Evolutionary conservation across 2,329 filamentous ascomycete genomes (phyloP).

Genomic region (Fusarium buharicum): DNA sequence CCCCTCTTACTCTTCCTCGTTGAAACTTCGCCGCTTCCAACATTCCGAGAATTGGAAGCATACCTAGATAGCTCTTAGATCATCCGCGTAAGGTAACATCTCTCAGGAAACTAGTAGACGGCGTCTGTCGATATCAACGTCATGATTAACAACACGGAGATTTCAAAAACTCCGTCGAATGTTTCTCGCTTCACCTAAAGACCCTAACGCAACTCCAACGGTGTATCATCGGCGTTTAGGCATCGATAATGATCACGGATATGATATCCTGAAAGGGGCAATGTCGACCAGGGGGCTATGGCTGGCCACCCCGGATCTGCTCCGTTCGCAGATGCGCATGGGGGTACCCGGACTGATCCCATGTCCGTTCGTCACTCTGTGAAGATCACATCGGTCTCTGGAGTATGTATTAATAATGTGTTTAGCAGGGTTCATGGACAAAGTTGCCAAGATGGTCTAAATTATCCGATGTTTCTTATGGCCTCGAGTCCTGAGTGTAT

Average conservation of each 20-base stretch:
- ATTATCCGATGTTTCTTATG: too few relatives aligned
- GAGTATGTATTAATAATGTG: neutral
- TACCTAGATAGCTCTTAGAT: neutral
- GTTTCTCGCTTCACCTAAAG: constrained; percentile 7
- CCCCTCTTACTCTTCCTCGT: too few relatives aligned
- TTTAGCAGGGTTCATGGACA: neutral
- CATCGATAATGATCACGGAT: constrained; percentile 14
- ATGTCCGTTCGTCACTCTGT: neutral
- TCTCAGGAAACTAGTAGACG: neutral
- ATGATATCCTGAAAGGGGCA: constrained; percentile 22
- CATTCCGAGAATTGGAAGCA: neutral
- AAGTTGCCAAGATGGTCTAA: constrained; percentile 1
- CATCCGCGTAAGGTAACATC: neutral
- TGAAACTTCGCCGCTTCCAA: neutral
- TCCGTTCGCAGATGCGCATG: constrained; percentile 8
- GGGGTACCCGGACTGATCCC: neutral
- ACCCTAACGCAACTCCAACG: constrained; percentile 14
- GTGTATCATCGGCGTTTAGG: constrained; percentile 5
- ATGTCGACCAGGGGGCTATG: constrained; percentile 6
- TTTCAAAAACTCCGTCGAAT: constrained; percentile 7
- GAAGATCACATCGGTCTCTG: constrained; percentile 16
- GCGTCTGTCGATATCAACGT: neutral
- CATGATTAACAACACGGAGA: neutral
- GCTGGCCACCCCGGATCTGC: constrained; percentile 8
- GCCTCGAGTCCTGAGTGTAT: too few relatives aligned